A percentile compares a stretch with the other conserved stretches of the same genome.
Evolutionary conservation across 306 rosid genomes (phyloP).

Genomic region (Oxytropis ochrocephala): DNA sequence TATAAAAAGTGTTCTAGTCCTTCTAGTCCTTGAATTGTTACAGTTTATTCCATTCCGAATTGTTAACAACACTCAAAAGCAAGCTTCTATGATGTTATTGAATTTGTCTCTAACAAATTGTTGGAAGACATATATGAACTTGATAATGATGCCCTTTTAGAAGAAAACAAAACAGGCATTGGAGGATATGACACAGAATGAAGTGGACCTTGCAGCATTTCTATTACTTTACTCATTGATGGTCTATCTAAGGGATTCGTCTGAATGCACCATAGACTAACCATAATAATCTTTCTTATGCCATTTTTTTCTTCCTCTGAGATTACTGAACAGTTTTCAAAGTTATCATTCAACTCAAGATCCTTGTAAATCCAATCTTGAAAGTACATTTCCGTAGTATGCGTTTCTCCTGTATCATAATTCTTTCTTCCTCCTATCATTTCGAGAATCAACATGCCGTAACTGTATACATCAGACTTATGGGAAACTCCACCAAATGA

Average conservation of each 20-base stretch:
- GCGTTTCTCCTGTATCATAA: too few relatives aligned
- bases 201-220: too few relatives aligned
- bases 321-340: neutral
- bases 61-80: neutral
- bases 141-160: too few relatives aligned
- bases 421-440: constrained; percentile 32
- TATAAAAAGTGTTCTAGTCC: constrained; percentile 44
- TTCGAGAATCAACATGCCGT: constrained; percentile 35
- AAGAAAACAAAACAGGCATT: too few relatives aligned
- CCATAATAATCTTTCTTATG: constrained; percentile 21
- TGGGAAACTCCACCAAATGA: constrained; percentile 24
- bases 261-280: constrained; percentile 37
- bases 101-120: too few relatives aligned
- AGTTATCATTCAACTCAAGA: neutral
- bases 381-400: too few relatives aligned
- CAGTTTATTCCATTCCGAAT: constrained; percentile 11
- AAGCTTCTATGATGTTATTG: neutral
- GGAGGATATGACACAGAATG: too few relatives aligned
- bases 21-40: too few relatives aligned
- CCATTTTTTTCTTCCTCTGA: constrained; percentile 23
- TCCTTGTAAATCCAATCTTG: constrained; percentile 13
- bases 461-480: constrained; percentile 36
- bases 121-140: too few relatives aligned
- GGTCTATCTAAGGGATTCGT: too few relatives aligned
- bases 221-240: too few relatives aligned